phyloP scores from a whole-genome alignment of 345 rosid species.

The Acer yangbiense region DNA sequence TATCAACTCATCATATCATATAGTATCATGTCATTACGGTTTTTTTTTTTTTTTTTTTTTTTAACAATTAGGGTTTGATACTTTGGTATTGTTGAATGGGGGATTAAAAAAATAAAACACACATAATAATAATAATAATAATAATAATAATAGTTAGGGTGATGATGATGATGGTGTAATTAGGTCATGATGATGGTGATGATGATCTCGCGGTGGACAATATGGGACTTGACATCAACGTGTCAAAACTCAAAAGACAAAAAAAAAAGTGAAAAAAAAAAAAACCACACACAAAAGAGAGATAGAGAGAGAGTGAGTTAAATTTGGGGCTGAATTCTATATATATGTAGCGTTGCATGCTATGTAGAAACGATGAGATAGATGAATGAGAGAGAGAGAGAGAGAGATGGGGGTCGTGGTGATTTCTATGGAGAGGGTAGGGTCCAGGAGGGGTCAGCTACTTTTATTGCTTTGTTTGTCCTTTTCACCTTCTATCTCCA shows the following conservation, averaged over 20 bases:
- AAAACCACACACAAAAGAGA: neutral
- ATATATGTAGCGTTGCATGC: conserved; percentile 18
- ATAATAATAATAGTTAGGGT: neutral
- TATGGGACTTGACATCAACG: conserved; percentile 11
- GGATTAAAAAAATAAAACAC: neutral
- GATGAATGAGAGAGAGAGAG: conserved; percentile 11
- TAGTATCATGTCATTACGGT: neutral
- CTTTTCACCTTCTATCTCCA: conserved; percentile 26
- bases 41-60: too few species aligned
- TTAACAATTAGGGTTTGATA: too few species aligned
- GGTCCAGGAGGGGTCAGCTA: conserved; percentile 30
- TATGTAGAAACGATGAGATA: conserved; percentile 9
- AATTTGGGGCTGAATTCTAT: neutral
- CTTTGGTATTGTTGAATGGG: too few species aligned
- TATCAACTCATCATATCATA: neutral
- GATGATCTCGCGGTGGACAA: conserved; percentile 11
- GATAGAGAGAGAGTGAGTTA: neutral
- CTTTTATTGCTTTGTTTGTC: conserved; percentile 55
- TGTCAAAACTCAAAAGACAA: conserved; percentile 6
- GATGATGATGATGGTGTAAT: conserved; percentile 27
- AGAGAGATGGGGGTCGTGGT: conserved; percentile 22
- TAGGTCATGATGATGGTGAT: conserved; percentile 40
- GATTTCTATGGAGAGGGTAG: conserved; percentile 29
- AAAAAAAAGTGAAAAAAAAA: neutral
- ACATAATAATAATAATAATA: neutral